Conservation (phyloP, 805 yeast species). For the Lachancea nothofagi region DNA sequence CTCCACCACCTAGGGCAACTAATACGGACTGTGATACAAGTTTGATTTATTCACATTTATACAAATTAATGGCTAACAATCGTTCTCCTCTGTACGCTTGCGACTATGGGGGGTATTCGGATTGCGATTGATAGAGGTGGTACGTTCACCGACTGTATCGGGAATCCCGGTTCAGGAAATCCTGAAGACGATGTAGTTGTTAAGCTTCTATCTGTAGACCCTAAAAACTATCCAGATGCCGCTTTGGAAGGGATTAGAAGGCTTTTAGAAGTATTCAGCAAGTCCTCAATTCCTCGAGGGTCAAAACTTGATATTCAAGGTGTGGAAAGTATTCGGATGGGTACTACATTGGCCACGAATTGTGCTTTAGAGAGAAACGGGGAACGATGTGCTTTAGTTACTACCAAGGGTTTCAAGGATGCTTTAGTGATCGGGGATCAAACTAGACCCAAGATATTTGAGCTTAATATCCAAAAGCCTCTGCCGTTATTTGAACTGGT, state of each 20-base stretch:
- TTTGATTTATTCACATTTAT: too few relatives aligned
- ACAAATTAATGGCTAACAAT: too few relatives aligned
- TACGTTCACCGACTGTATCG: constrained; percentile 78
- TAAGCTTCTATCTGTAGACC: constrained; percentile 84
- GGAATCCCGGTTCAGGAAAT: constrained; percentile 42
- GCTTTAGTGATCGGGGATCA: constrained; percentile 83
- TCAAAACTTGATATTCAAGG: constrained; percentile 53
- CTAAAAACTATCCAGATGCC: constrained; percentile 80
- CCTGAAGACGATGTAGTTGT: constrained; percentile 53
- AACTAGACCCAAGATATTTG: constrained; percentile 85
- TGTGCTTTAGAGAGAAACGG: constrained; percentile 92
- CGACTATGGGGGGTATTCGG: too few relatives aligned
- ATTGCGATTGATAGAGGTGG: constrained; percentile 70
- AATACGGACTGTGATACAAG: too few relatives aligned
- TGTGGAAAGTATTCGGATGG: constrained; percentile 74
- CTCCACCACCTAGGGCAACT: too few relatives aligned
- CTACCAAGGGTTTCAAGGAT: constrained; percentile 86
- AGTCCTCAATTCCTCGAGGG: constrained; percentile 51
- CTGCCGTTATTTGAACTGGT: constrained; percentile 69
- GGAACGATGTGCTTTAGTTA: constrained; percentile 75
- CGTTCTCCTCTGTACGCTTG: too few relatives aligned
- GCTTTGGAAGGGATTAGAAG: constrained; percentile 88
- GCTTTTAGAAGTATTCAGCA: constrained; percentile 56
- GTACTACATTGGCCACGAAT: constrained; percentile 94
- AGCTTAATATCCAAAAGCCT: constrained; percentile 67